phyloP scores from a whole-genome alignment of 2,329 filamentous ascomycete species.

The Calycina herbarum region DNA sequence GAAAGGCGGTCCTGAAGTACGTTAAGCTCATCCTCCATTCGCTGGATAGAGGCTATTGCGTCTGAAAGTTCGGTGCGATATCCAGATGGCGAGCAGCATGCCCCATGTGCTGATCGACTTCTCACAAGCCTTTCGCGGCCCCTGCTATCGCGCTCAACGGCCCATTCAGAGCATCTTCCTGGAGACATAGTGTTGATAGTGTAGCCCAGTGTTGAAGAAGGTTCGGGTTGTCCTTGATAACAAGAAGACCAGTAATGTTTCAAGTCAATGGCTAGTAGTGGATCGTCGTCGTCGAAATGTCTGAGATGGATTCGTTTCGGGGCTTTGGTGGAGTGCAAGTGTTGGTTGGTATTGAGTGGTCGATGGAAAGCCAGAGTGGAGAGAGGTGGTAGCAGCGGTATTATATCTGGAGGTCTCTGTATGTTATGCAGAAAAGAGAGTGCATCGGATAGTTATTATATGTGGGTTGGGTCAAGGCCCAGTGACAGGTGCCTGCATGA shows the following conservation, averaged over 20 bases:
- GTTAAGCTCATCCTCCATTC: conserved; percentile 20
- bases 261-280: neutral
- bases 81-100: conserved; percentile 3
- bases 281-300: neutral
- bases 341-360: conserved; percentile 2
- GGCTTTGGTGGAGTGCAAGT: neutral
- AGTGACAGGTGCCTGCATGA: neutral
- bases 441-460: neutral
- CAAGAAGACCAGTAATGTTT: conserved; percentile 14
- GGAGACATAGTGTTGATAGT: conserved; percentile 23
- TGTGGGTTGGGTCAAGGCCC: neutral
- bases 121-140: conserved; percentile 27
- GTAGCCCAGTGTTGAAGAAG: conserved; percentile 25
- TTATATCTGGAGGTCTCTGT: conserved; percentile 5
- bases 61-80: conserved; percentile 24
- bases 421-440: conserved; percentile 3
- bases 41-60: conserved; percentile 22
- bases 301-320: neutral
- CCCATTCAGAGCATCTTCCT: conserved; percentile 14
- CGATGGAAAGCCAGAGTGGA: neutral
- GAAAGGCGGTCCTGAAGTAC: conserved; percentile 24
- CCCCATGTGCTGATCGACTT: conserved; percentile 12
- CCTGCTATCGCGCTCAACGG: conserved; percentile 25
- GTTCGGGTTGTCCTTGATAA: conserved; percentile 12
- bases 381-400: neutral